Conservation (phyloP, 2,329 filamentous ascomycete species). For the Colletotrichum eleusines region DNA sequence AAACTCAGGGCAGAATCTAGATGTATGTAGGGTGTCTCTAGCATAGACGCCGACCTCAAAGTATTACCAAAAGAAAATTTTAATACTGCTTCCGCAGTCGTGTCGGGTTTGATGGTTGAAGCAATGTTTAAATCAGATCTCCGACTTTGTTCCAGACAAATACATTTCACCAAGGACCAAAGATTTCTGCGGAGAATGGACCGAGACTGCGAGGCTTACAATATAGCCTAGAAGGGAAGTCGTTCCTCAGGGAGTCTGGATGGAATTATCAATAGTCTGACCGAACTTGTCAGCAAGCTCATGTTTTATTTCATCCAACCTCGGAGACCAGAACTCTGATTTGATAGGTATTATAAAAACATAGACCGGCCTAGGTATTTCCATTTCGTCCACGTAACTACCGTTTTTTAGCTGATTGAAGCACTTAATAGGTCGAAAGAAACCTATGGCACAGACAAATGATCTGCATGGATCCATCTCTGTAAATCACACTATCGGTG, state of each 20-base stretch:
- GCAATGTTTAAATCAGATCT: no score
- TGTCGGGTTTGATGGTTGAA: no score
- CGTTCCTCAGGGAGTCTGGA: neutral
- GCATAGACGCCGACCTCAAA: no score
- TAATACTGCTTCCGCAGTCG: no score
- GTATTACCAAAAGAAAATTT: no score
- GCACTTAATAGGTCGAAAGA: neutral
- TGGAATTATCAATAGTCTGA: neutral
- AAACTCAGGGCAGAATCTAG: no score
- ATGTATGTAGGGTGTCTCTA: no score
- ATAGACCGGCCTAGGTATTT: neutral
- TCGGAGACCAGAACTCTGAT: neutral
- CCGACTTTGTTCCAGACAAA: no score
- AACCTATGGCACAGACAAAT: neutral
- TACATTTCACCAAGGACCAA: no score
- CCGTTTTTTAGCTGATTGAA: neutral
- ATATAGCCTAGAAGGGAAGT: neutral
- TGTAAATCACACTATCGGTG: slow-evolving; percentile 21
- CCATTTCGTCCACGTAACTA: neutral
- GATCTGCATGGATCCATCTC: slow-evolving; percentile 19
- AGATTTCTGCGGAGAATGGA: no score
- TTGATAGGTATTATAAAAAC: neutral
- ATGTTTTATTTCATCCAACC: neutral
- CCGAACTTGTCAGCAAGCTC: neutral
- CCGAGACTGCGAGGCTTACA: no score